These are phyloP conservation scores for Xylaria sp. DNA, from an alignment of 2,329 filamentous ascomycete species.

Conservation along the genomic window DNA sequence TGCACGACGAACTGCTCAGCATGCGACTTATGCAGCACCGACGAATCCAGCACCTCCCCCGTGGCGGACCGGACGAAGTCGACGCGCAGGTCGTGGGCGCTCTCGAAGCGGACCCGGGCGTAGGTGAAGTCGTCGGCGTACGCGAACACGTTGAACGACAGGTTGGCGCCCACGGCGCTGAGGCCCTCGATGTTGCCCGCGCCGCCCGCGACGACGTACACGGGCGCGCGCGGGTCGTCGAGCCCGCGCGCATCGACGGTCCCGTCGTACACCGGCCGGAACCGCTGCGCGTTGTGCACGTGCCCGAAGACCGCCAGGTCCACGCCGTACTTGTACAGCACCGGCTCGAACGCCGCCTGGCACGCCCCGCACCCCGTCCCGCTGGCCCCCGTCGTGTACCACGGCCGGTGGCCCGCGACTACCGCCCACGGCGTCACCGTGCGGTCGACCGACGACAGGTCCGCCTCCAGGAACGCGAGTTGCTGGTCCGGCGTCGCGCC, in stretches of 20 bases:
- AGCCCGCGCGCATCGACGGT: constrained; percentile 42
- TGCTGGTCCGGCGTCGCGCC: constrained; percentile 52
- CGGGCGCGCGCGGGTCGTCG: constrained; percentile 45
- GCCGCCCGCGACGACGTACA: constrained; percentile 60
- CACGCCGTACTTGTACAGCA: constrained; percentile 59
- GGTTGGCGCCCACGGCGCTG: constrained; percentile 44
- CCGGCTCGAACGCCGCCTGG: constrained; percentile 54
- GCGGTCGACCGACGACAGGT: constrained; percentile 59
- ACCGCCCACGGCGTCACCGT: constrained; percentile 57
- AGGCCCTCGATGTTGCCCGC: constrained; percentile 60
- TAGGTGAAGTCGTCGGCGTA: constrained; percentile 58
- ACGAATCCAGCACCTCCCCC: constrained; percentile 51
- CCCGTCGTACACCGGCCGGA: constrained; percentile 44
- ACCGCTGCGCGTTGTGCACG: constrained; percentile 61
- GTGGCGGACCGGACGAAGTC: constrained; percentile 54
- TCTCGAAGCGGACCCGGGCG: constrained; percentile 49
- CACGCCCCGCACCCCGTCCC: constrained; percentile 51
- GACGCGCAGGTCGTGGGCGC: constrained; percentile 49
- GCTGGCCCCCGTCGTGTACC: constrained; percentile 47
- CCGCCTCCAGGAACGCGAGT: constrained; percentile 56
- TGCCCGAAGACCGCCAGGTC: constrained; percentile 61
- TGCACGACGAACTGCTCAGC: constrained; percentile 48
- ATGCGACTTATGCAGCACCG: constrained; percentile 53
- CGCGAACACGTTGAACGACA: constrained; percentile 49
- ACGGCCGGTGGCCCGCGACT: constrained; percentile 48